Evolutionary conservation across 73 alveolate genomes (phyloP), one percentile per base, ranked within the genome.

Genomic region (Paramecium sonneborni): DNA sequence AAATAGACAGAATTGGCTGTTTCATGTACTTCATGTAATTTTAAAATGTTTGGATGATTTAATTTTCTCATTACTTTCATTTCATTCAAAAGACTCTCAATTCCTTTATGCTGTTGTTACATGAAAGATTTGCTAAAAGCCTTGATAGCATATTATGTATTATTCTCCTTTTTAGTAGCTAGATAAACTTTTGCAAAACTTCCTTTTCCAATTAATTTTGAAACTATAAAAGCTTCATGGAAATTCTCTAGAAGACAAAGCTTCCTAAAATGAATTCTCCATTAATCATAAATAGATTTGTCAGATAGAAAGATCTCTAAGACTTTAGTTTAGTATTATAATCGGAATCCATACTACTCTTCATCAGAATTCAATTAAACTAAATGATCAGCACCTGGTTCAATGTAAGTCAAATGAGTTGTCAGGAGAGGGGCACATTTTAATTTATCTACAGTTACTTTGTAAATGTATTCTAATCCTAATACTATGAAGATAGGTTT

Each of bases 101-200:
- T 41, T 15, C 92, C 93, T 34, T 39, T 74, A 44, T 55, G 92
- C 32, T 82, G 67, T 32, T 92, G 15, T 24, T 39, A 11, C 76
- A 92, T 68, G 35, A 70, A 68, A 44, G 85, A 3, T 85, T 93
- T 94, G 85, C 76, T 67, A 41, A 94, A 85, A 7, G 93, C 88
- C 79, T 94, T 94, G 57, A 94, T 76, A 32, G 97, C 97, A 87
- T 92, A 92, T 62, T 70, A 23, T 4, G 32, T 57, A 72, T 93
- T 69, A 41, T 79, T 76, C 35, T 55, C 82, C 70, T 88, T 92
- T 84, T 85, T 86, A 43, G 93, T 87, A 18, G 94, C 97, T 38
- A 94, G 85, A 87, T 86, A 94, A 20, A 94, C 97, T 30, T 87
- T 94, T 15, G 95, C 97, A 94, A 82, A 94, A 26, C 93, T 86